These are phyloP conservation scores for Nephelium lappaceum DNA, from an alignment of 345 rosid species.

Conservation along the genomic window DNA sequence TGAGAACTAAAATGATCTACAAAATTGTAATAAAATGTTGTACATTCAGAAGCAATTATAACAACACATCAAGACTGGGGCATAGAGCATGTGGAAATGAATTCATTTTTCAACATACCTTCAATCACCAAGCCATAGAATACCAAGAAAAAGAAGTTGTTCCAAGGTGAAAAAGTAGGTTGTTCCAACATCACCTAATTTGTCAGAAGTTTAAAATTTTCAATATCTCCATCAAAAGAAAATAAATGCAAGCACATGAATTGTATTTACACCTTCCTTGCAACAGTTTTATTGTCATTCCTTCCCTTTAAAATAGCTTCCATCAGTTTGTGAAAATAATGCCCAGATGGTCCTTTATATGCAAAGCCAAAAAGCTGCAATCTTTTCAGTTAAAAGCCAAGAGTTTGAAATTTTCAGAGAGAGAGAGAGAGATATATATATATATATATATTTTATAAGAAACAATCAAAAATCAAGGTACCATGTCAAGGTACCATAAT, in stretches of 20 bases:
- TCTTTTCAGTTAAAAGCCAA: background rate
- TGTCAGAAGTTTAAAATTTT: background rate
- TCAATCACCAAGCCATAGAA: conserved; percentile 89
- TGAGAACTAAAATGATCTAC: too few relatives aligned
- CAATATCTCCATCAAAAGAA: background rate
- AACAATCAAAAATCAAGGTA: conserved; percentile 31
- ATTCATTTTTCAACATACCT: conserved; percentile 42
- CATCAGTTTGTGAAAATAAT: conserved; percentile 72
- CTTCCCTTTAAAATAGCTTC: conserved; percentile 72
- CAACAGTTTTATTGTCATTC: conserved; percentile 67
- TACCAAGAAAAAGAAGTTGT: conserved; percentile 80
- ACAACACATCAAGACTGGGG: background rate
- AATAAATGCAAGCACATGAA: too few relatives aligned
- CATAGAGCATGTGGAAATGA: background rate
- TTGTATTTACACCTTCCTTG: conserved; percentile 65
- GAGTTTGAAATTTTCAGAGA: background rate
- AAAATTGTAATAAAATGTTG: background rate
- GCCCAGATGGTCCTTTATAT: conserved; percentile 89
- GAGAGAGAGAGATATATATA: too few relatives aligned
- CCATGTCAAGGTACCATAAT: conserved; percentile 66
- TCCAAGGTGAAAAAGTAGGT: conserved; percentile 81
- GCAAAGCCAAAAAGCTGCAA: conserved; percentile 79
- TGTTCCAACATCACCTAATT: conserved; percentile 85
- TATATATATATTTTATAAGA: background rate
- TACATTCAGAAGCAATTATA: too few relatives aligned